These are phyloP conservation scores for Barnettozyma siamensis DNA, from an alignment of 805 yeast species.

Conservation along the genomic window DNA sequence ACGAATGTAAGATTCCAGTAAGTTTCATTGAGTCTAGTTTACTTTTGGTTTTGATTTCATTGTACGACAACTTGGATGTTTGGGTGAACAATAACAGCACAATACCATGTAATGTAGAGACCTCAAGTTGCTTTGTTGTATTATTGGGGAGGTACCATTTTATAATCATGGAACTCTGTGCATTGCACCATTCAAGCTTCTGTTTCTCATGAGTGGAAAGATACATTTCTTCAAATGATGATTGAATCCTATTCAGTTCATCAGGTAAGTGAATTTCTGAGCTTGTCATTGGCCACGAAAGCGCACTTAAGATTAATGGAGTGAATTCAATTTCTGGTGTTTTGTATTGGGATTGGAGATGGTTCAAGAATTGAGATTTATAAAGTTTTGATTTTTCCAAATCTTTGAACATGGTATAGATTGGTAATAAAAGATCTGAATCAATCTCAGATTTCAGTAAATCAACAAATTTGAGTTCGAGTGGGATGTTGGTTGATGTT, in stretches of 20 bases:
- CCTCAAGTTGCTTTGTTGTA: slow-evolving; percentile 17
- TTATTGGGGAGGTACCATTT: slow-evolving; percentile 10
- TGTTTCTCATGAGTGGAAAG: slow-evolving; percentile 7
- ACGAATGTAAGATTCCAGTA: slow-evolving; percentile 18
- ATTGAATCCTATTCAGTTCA: slow-evolving; percentile 4
- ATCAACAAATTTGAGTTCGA: slow-evolving; percentile 11
- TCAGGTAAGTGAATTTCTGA: slow-evolving; percentile 8
- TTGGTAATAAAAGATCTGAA: slow-evolving; percentile 9
- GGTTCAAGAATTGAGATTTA: background rate
- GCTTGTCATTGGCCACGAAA: slow-evolving; percentile 18
- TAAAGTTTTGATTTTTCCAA: slow-evolving; percentile 4
- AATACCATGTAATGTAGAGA: slow-evolving; percentile 17
- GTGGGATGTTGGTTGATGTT: slow-evolving; percentile 4
- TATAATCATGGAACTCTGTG: slow-evolving; percentile 19
- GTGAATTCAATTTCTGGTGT: slow-evolving; percentile 10
- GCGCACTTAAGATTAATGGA: slow-evolving; percentile 16
- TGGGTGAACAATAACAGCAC: slow-evolving; percentile 15
- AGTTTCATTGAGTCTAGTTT: slow-evolving; percentile 14
- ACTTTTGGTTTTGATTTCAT: slow-evolving; percentile 10
- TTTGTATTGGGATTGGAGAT: background rate
- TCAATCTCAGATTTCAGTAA: slow-evolving; percentile 15
- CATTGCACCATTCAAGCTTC: slow-evolving; percentile 17
- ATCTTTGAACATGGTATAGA: slow-evolving; percentile 20
- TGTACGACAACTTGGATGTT: slow-evolving; percentile 12
- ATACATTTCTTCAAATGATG: slow-evolving; percentile 14